phyloP scores from a whole-genome alignment of 805 yeast species.

The Candida krabiensis region DNA sequence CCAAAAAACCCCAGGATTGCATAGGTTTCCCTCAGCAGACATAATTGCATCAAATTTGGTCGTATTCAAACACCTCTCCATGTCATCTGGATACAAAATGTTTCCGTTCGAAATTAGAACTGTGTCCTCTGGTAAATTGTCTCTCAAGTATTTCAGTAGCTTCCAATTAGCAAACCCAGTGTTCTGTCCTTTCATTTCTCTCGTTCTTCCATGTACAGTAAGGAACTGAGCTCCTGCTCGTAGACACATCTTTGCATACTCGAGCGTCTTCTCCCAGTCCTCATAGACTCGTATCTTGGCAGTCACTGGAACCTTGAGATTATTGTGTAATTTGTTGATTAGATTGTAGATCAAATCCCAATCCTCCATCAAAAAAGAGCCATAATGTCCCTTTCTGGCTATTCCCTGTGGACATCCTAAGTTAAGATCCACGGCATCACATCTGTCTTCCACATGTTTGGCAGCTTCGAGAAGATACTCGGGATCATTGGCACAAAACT shows the following conservation, averaged over 20 bases:
- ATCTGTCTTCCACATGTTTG: conserved; percentile 68
- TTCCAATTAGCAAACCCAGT: conserved; percentile 97
- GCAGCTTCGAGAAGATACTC: conserved; percentile 83
- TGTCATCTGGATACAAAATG: conserved; percentile 84
- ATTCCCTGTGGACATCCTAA: conserved; percentile 99
- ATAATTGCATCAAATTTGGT: conserved; percentile 86
- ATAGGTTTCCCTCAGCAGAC: conserved; percentile 95
- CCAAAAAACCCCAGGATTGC: conserved; percentile 91
- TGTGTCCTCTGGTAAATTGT: conserved; percentile 72
- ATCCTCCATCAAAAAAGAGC: conserved; percentile 95
- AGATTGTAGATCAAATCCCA: conserved; percentile 80
- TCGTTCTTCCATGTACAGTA: conserved; percentile 91
- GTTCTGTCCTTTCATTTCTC: conserved; percentile 96
- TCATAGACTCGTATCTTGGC: conserved; percentile 92
- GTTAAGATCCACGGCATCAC: conserved; percentile 95
- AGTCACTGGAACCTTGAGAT: conserved; percentile 84
- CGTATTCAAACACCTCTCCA: conserved; percentile 61
- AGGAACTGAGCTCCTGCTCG: conserved; percentile 94
- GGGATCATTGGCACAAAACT: conserved; percentile 96
- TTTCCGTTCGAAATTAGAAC: conserved; percentile 96
- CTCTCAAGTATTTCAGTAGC: conserved; percentile 68
- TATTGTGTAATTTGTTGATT: conserved; percentile 70
- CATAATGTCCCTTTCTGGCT: conserved; percentile 92
- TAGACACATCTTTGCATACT: conserved; percentile 85
- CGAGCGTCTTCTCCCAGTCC: conserved; percentile 77